Base-by-base conservation (phyloP, 768 basidiomycete genomes). In the Inosperma sp. region DNA sequence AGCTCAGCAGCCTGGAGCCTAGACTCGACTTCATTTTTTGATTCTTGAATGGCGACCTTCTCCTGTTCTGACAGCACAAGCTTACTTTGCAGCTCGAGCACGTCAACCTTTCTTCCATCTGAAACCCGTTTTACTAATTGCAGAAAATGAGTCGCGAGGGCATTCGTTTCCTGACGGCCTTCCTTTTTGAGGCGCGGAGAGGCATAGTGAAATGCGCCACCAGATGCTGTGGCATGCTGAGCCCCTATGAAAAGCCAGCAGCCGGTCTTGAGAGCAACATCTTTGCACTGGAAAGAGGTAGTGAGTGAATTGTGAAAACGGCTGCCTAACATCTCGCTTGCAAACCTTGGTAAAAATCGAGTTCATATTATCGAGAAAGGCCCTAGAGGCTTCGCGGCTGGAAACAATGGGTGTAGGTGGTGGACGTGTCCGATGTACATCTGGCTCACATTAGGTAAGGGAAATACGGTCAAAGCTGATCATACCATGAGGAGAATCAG, bases 221-320 rank as follows among this genome's bases (percentile, higher is more conserved):
- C 40, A 0, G 7, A 16, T 14, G 50, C 54, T 7, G 26, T 19
- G 14, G 39, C 29, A 31, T 56, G 54, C 34, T 56, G 54, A 3
- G 46, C 51, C 0, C 54, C 53, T 22, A 56, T 7, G n/a, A 56
- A 56, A 5, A 56, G 23, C 54, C 51, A 56, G n/a, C 54, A 52
- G 13, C 39, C 34, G 0, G 54, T 56, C 7, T 30, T 21, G 0
- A 34, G 14, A 5, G 54, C 35, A 2, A 56, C 2, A 19, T 56
- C 41, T 10, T 56, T 43, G 31, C 50, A 47, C 54, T 56, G 16
- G 35, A 31, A 31, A 31, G 30, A n/a, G 30, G n/a, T n/a, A n/a
- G n/a, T n/a, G n/a, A n/a, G n/a, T n/a, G n/a, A n/a, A n/a, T n/a
- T n/a, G n/a, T n/a, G n/a, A n/a, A n/a, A n/a, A n/a, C n/a, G n/a